Base-by-base conservation (phyloP, 495 filamentous ascomycete genomes). In the Xylaria venustula region DNA sequence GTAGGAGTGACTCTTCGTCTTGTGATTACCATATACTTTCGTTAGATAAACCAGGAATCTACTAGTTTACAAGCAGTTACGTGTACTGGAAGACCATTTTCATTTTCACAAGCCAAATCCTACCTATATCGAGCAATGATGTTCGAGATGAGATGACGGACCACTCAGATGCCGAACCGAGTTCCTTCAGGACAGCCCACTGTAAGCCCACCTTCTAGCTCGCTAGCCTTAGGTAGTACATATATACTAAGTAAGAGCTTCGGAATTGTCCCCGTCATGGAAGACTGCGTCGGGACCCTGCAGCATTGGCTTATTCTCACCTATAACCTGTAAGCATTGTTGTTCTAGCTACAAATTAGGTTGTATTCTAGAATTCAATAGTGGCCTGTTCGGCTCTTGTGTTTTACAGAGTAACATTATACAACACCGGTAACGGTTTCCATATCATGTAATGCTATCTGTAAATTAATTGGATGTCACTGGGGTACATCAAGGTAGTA, bases 201-300 rank as follows among this genome's bases (percentile, higher is more conserved):
- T 28, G 41, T n/a, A n/a, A n/a, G 23, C 22, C 44, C 44, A 47
- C 44, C 3, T 8, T 44, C 3, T 20, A 44, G n/a, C 41, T n/a
- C n/a, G n/a, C n/a, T n/a, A n/a, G n/a, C n/a, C n/a, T n/a, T n/a
- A n/a, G n/a, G n/a, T n/a, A n/a, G n/a, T n/a, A n/a, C n/a, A n/a
- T n/a, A n/a, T n/a, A n/a, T n/a, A n/a, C n/a, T n/a, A n/a, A n/a
- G n/a, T n/a, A n/a, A 5, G n/a, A 44, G 23, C 26, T 57, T 57
- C 54, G 41, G 42, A 46, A 45, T 20, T 34, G 25, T 26, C 42
- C 42, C 54, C 26, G 25, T 47, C 22, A 11, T n/a, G 11, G 41
- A 50, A 30, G 8, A 2, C 26, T 57, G 42, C 45, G 32, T 47
- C 54, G 54, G 54, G 54, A 58, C 44, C 54, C 54, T 58, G 54